A percentile compares a stretch with the other conserved stretches of the same genome.
Conservation (phyloP, 441 rosid species). For the Syzygium malaccense region DNA sequence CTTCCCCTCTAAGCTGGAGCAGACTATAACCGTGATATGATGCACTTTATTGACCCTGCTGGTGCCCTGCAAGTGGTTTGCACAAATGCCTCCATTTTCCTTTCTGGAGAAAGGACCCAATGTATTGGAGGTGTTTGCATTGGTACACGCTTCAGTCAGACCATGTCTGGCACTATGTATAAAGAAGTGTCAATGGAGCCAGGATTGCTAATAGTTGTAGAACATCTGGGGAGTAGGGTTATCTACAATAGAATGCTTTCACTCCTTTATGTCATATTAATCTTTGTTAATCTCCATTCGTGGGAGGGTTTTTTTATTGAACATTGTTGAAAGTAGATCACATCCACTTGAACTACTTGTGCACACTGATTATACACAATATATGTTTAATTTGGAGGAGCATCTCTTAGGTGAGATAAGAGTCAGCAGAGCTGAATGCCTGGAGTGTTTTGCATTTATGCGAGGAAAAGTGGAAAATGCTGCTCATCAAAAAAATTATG, state of each 20-base stretch:
- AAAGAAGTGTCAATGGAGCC: neutral
- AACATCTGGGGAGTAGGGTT: neutral
- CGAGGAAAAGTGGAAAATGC: neutral
- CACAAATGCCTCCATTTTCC: neutral
- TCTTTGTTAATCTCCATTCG: neutral
- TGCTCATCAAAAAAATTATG: neutral
- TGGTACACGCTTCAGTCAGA: neutral
- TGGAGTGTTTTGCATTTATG: neutral
- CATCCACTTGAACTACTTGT: neutral
- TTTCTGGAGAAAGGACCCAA: neutral
- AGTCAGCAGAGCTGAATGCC: neutral
- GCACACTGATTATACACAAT: neutral
- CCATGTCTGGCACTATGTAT: neutral
- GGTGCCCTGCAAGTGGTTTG: neutral
- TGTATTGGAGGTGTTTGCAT: neutral
- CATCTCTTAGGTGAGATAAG: neutral
- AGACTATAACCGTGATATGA: neutral
- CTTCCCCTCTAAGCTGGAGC: neutral
- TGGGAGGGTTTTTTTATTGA: neutral
- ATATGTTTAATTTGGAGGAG: neutral
- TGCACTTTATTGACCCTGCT: neutral
- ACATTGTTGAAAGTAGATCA: neutral
- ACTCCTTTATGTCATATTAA: neutral
- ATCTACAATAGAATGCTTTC: neutral
- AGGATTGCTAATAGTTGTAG: neutral